Evolutionary conservation across 495 filamentous ascomycete species (phyloP).

Genomic region (Podospora australis): DNA sequence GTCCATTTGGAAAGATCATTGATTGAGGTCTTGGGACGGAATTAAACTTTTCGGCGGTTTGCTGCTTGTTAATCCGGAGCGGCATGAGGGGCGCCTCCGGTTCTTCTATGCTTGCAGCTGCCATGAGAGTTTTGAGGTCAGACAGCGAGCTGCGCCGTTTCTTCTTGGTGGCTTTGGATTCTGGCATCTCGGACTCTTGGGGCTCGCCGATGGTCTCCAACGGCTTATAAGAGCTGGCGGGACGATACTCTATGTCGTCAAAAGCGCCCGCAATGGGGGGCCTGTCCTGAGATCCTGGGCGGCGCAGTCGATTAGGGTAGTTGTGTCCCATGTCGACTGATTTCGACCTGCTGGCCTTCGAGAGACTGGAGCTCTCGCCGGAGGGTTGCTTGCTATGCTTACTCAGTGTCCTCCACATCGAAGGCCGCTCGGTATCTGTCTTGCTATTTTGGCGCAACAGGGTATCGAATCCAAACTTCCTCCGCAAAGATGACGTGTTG

Average conservation of each 20-base stretch:
- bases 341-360: constrained; percentile 64
- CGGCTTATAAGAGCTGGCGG: constrained; percentile 40
- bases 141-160: constrained; percentile 90
- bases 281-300: constrained; percentile 62
- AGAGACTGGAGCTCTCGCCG: constrained; percentile 50
- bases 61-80: constrained; percentile 46
- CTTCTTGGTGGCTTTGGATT: constrained; percentile 50
- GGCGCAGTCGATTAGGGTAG: constrained; percentile 41
- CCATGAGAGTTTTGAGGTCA: constrained; percentile 65
- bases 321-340: constrained; percentile 68
- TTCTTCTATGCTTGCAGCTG: constrained; percentile 38
- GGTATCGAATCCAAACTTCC: constrained; percentile 71
- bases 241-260: constrained; percentile 40
- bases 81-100: constrained; percentile 29
- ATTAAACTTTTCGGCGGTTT: constrained; percentile 55
- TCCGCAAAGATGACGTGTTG: constrained; percentile 76
- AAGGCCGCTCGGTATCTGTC: constrained; percentile 60
- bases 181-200: constrained; percentile 29
- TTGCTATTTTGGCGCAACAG: constrained; percentile 72
- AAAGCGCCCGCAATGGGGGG: constrained; percentile 58
- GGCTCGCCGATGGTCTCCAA: constrained; percentile 46
- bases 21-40: constrained; percentile 31
- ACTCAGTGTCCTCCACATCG: constrained; percentile 82
- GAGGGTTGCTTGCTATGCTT: constrained; percentile 58
- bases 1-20: not conserved